Conservation (phyloP, 2,329 filamentous ascomycete genomes). For the Pseudogymnoascus verrucosus region DNA sequence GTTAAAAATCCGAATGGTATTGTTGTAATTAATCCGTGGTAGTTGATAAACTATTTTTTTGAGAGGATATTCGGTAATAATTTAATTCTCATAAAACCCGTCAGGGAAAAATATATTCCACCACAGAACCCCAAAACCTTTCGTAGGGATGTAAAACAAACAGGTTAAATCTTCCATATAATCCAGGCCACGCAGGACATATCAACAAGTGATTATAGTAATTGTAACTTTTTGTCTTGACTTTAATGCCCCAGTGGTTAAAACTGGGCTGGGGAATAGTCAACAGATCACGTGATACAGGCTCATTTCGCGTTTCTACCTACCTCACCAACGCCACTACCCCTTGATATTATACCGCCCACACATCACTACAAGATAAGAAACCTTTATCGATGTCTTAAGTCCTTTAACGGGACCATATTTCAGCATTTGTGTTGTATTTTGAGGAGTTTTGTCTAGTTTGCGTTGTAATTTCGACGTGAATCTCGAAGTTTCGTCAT, state of each 20-base stretch:
- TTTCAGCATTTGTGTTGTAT: neutral
- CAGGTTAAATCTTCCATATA: neutral
- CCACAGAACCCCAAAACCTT: neutral
- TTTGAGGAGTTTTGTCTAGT: neutral
- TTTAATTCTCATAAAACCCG: neutral
- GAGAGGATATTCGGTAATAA: neutral
- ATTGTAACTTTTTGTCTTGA: neutral
- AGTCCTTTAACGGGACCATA: neutral
- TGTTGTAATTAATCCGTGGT: neutral
- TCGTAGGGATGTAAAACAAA: neutral
- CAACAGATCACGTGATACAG: neutral
- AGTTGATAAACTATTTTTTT: neutral
- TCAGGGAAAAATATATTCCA: neutral
- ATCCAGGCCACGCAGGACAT: neutral
- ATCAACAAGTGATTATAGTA: neutral
- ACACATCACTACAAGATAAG: neutral
- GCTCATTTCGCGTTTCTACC: neutral
- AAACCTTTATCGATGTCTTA: neutral
- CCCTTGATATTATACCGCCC: neutral
- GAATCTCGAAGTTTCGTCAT: neutral
- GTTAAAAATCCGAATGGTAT: neutral
- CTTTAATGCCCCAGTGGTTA: neutral
- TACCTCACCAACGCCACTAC: neutral
- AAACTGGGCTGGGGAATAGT: neutral
- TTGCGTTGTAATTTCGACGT: neutral